Conservation (phyloP, 768 basidiomycete species). For the Rickenella mellea region DNA sequence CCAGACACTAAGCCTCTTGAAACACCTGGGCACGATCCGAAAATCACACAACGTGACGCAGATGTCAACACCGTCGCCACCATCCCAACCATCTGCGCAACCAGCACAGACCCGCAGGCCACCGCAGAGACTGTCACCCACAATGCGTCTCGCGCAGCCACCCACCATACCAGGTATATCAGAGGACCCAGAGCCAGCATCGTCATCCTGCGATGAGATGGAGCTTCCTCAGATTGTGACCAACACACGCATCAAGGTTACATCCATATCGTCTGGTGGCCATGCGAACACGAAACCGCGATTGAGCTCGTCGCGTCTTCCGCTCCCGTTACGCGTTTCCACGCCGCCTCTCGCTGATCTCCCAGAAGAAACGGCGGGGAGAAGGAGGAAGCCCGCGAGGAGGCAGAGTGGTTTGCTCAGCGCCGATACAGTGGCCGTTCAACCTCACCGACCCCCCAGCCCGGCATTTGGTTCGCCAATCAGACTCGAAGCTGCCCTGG, state of each 20-base stretch:
- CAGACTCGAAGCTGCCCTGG: constrained; percentile 43
- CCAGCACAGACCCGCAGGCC: background rate
- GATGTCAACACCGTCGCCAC: constrained; percentile 24
- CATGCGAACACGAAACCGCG: background rate
- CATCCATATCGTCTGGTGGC: too few relatives aligned
- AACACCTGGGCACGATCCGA: constrained; percentile 57
- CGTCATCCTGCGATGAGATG: background rate
- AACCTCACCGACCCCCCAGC: constrained; percentile 49
- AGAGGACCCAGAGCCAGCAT: background rate
- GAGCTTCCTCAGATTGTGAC: background rate
- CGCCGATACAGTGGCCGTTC: constrained; percentile 22
- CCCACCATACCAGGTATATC: background rate
- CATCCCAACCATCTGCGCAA: constrained; percentile 29
- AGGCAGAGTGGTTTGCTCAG: constrained; percentile 48
- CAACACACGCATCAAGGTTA: background rate
- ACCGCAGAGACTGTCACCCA: background rate
- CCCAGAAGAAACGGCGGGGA: constrained; percentile 18
- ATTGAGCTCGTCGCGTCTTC: background rate
- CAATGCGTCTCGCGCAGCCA: background rate
- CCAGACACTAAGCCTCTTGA: constrained; percentile 51
- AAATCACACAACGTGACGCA: constrained; percentile 43
- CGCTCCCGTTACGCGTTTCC: background rate
- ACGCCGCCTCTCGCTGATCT: background rate
- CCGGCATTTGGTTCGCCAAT: constrained; percentile 60
- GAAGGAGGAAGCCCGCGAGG: constrained; percentile 25